phyloP scores from a whole-genome alignment of 306 rosid species.

The Clitoria ternatea region DNA sequence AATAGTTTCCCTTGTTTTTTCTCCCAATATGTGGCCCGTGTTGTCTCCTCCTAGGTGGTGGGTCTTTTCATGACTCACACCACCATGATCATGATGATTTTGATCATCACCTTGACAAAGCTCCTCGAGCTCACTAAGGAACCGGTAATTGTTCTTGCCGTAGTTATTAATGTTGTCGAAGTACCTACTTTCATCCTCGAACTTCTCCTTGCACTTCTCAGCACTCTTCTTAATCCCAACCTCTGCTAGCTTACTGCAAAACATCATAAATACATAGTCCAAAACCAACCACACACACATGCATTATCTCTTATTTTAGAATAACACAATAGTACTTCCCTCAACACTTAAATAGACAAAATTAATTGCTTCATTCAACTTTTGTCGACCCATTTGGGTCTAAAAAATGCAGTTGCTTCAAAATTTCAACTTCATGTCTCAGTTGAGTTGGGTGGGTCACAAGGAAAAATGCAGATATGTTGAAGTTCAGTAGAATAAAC shows the following conservation, averaged over 20 bases:
- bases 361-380: background rate
- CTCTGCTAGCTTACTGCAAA: slow-evolving; percentile 75
- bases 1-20: background rate
- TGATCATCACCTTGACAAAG: slow-evolving; percentile 33
- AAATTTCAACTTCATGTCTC: no score
- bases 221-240: slow-evolving; percentile 69
- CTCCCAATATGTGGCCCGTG: slow-evolving; percentile 8
- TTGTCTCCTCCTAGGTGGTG: slow-evolving; percentile 14
- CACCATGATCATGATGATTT: background rate
- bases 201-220: slow-evolving; percentile 82
- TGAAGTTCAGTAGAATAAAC: no score
- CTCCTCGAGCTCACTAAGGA: slow-evolving; percentile 57
- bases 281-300: slow-evolving; percentile 11
- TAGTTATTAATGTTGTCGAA: slow-evolving; percentile 51
- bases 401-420: no score
- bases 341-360: background rate
- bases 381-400: no score
- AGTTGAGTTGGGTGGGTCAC: no score
- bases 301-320: slow-evolving; percentile 21
- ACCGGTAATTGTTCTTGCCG: slow-evolving; percentile 43
- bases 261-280: slow-evolving; percentile 33
- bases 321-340: background rate
- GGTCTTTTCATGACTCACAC: background rate
- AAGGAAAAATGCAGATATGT: no score
- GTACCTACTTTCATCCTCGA: slow-evolving; percentile 71